Evolutionary conservation across 169 alveolate species (phyloP), one percentile per base, ranked within the genome.

Genomic region (Plasmodium relictum): DNA sequence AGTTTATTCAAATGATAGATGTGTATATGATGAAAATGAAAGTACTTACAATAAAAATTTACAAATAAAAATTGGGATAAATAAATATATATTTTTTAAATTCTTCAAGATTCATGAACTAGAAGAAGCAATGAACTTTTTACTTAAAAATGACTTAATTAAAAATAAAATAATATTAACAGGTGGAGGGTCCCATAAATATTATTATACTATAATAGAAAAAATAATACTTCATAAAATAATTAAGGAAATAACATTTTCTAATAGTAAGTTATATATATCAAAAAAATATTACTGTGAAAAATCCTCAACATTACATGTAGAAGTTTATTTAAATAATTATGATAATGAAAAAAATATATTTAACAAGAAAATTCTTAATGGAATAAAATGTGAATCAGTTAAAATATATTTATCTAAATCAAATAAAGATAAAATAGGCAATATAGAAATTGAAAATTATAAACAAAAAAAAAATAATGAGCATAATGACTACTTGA

Each of bases 1-100:
- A 24, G 96, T 96, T 0, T 74, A 91, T 37, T 16, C 91, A 37
- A 80, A 73, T 58, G 59, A 66, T 16, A 50, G 45, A 26, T 76
- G 62, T 56, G 31, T 76, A n/a, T 16, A 41, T 31, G 69, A 12
- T 44, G 58, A 70, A 56, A 26, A 58, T 14, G 26, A 54, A 44
- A 22, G 44, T 39, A 44, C 7, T 61, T 52, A 58, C 54, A 80
- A 39, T n/a, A 9, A 50, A 59, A 6, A 10, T 22, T 63, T 76
- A 37, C 26, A 12, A 7, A 63, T 76, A 20, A 63, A 76, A 63
- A 24, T 76, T 7, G 50, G 31, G 24, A 69, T 14, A 0, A 42
- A 54, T 56, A 66, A 63, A 65, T 26, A 63, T 76, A 18, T 76
- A 42, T 58, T 24, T 61, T 71, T 76, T 0, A 54, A 42, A 12